Base-by-base conservation (phyloP, 306 rosid genomes). In the Trifolium fragiferum region DNA sequence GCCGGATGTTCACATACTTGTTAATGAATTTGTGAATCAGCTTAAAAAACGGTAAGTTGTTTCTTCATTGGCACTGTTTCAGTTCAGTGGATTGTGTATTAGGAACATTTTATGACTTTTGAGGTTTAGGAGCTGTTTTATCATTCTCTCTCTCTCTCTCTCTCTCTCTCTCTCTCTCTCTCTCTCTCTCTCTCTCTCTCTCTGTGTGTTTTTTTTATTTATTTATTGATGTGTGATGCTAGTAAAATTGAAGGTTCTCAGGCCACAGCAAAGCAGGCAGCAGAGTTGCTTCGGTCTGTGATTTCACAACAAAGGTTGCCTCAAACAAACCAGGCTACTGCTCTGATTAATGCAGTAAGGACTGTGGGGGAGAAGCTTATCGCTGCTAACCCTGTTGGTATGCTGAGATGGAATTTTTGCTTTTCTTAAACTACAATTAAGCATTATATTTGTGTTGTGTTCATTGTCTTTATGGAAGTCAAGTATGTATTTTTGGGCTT, bases 191-290 rank as follows among this genome's bases (percentile, higher is more conserved):
- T 66, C 15, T 6, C 15, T 8, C 19, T 20, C n/a, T 18, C 10
- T 6, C 12, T 43, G 18, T 59, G 41, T 62, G 43, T 25, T 7
- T 1, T 5, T 13, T 21, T 21, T 33, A 12, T 62, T 78, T 49
- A 37, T 59, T 40, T 59, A 70, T 49, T 61, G 44, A 20, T 68
- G 35, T 72, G 49, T 69, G 74, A 71, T 83, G 71, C 50, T 84
- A 94, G 98, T 65, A 90, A 91, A 83, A 91, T 94, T 74, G 98
- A 94, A 88, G 98, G 98, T 57, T 94, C 98, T 12, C 94, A 83
- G 80, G 90, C 91, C 81, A 90, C 93, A 0, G 96, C 98, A 55
- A 88, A 83, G 87, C 95, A 72, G 81, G 78, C 98, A 14, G 97
- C 96, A 2, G 98, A 88, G 73, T 78, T 94, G 74, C 91, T 94